Conservation (phyloP, 176 grass and related monocot species). For the Typha latifolia region DNA sequence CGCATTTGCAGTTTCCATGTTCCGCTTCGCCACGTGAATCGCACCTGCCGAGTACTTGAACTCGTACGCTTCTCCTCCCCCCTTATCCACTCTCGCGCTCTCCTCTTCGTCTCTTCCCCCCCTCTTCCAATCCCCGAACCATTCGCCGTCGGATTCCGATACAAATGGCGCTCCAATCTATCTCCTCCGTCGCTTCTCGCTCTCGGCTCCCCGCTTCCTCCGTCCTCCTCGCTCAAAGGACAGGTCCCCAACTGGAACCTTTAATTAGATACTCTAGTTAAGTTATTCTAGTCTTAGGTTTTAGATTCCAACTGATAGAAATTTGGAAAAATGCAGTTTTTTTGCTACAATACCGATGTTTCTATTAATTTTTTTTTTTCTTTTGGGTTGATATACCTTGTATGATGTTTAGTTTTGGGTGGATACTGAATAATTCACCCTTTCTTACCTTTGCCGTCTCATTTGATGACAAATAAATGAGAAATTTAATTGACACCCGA, state of each 20-base stretch:
- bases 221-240: constrained; percentile 11
- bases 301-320: no score
- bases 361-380: not conserved
- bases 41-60: no score
- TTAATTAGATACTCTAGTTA: not conserved
- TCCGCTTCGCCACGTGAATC: no score
- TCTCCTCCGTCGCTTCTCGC: constrained; percentile 39
- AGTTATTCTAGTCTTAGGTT: not conserved
- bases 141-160: not conserved
- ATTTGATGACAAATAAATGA: not conserved
- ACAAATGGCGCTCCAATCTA: constrained; percentile 42
- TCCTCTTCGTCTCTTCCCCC: not conserved
- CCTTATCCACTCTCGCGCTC: constrained; percentile 11
- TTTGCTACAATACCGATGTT: not conserved
- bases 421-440: no score
- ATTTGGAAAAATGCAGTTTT: no score
- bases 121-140: not conserved
- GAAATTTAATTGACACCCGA: not conserved
- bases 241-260: constrained; percentile 18
- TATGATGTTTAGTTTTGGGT: not conserved
- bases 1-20: no score
- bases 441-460: no score
- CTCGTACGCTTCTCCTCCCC: no score
- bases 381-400: constrained; percentile 1
- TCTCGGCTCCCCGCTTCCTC: constrained; percentile 15